Evolutionary conservation across 225 moss, liverwort and hornwort genomes (phyloP), one percentile per base, ranked within the genome.

Genomic region (Anthoceros angustus): DNA sequence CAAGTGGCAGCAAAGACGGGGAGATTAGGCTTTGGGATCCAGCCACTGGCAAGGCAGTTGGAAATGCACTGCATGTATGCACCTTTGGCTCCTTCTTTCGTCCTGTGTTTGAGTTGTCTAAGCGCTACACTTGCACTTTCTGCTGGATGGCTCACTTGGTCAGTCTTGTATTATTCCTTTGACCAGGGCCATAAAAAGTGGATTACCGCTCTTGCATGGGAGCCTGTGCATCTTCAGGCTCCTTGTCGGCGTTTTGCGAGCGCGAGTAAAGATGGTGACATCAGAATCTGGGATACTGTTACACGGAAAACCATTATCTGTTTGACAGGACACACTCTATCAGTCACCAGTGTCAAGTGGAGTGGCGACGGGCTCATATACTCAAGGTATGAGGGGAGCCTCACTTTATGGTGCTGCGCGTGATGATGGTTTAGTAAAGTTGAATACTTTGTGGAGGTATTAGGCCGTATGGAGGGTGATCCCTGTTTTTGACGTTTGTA

Each of bases 331-430:
- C 95, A 95, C 68, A 91, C 83, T 43, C 85, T 95, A 61, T 91
- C 95, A 12, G 95, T 91, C 11, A 95, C 95, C 5, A 91, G 91
- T 80, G 88, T 95, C 12, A 95, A 95, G 71, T 95, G 95, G 95
- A 76, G 95, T 10, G 95, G 95, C 23, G 91, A 95, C 42, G 95
- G 95, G 62, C 82, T 91, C 9, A 86, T 95, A 18, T 95, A 86
- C 70, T 87, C 95, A 60, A 83, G 89, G 89, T 89, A 68, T 20
- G 12, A 41, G n/a, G 38, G 66, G 12, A 9, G 25, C 5, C 41
- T 68, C 5, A 21, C 26, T 5, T 14, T 16, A 11, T 50, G 20
- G 49, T 16, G n/a, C n/a, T n/a, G n/a, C n/a, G n/a, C n/a, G n/a
- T n/a, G n/a, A n/a, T n/a, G n/a, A n/a, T n/a, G n/a, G n/a, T n/a